Conservation (phyloP, 805 yeast genomes). For the Kodamaea leandrae region DNA sequence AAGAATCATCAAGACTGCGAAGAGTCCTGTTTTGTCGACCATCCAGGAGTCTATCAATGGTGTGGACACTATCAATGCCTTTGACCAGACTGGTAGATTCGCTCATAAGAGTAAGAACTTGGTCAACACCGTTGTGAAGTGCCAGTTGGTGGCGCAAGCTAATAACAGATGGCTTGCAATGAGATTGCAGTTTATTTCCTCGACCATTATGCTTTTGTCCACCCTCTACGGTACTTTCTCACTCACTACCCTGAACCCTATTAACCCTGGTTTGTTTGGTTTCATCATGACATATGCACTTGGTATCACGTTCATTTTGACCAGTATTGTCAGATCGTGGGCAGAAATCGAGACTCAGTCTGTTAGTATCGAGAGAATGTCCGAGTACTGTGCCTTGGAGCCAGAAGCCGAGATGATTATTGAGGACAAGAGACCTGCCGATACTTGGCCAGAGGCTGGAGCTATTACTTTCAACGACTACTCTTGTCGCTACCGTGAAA, state of each 20-base stretch:
- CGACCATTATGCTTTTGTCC: slow-evolving; percentile 50
- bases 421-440: slow-evolving; percentile 32
- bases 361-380: slow-evolving; percentile 65
- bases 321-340: slow-evolving; percentile 55
- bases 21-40: slow-evolving; percentile 78
- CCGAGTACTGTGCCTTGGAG: slow-evolving; percentile 52
- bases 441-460: slow-evolving; percentile 73
- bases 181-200: slow-evolving; percentile 60
- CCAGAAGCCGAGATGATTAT: slow-evolving; percentile 49
- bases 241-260: slow-evolving; percentile 37
- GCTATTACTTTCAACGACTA: slow-evolving; percentile 65
- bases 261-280: slow-evolving; percentile 62
- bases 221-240: slow-evolving; percentile 46
- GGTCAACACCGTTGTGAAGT: slow-evolving; percentile 49
- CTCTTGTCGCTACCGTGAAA: slow-evolving; percentile 81
- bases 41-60: slow-evolving; percentile 81
- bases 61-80: slow-evolving; percentile 75
- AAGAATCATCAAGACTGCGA: slow-evolving; percentile 64
- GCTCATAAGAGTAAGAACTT: slow-evolving; percentile 49
- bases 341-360: slow-evolving; percentile 64
- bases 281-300: slow-evolving; percentile 63
- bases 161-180: slow-evolving; percentile 66
- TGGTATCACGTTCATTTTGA: slow-evolving; percentile 52
- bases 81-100: slow-evolving; percentile 64
- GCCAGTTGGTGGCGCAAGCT: slow-evolving; percentile 30